Conservation (phyloP, 768 basidiomycete genomes). For the Basidioascus undulatus region DNA sequence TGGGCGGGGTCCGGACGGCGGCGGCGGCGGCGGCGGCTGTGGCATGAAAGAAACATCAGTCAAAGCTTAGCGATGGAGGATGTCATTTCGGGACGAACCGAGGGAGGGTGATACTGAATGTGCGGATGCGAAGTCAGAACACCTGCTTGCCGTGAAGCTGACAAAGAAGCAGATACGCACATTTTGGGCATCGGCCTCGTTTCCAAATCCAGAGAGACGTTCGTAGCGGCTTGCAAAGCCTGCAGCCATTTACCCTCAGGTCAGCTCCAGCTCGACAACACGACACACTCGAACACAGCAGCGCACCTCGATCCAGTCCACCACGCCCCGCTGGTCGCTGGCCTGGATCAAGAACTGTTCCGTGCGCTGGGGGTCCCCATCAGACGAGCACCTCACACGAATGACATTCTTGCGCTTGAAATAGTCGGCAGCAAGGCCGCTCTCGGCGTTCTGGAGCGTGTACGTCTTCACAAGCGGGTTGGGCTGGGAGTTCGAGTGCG, state of each 20-base stretch:
- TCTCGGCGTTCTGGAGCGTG: slow-evolving; percentile 71
- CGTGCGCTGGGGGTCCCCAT: too few species aligned
- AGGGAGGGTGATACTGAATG: slow-evolving; percentile 14
- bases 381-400: too few species aligned
- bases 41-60: too few species aligned
- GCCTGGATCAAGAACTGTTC: slow-evolving; percentile 93
- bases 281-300: background rate
- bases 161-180: background rate
- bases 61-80: too few species aligned
- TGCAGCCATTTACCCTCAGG: background rate
- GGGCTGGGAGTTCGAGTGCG: slow-evolving; percentile 15
- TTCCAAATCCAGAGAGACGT: slow-evolving; percentile 78
- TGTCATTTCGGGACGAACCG: slow-evolving; percentile 8
- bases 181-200: slow-evolving; percentile 77
- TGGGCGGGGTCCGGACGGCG: background rate
- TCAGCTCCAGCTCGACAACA: slow-evolving; percentile 1
- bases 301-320: slow-evolving; percentile 83
- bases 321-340: slow-evolving; percentile 53
- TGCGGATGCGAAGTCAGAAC: slow-evolving; percentile 7
- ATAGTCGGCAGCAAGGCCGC: slow-evolving; percentile 87
- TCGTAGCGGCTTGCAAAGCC: slow-evolving; percentile 82
- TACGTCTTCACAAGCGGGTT: slow-evolving; percentile 39
- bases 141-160: background rate
- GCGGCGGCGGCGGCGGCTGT: background rate
- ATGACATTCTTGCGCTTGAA: slow-evolving; percentile 82